Evolutionary conservation across 768 basidiomycete species (phyloP).

Genomic region (Tulasnella sp.): DNA sequence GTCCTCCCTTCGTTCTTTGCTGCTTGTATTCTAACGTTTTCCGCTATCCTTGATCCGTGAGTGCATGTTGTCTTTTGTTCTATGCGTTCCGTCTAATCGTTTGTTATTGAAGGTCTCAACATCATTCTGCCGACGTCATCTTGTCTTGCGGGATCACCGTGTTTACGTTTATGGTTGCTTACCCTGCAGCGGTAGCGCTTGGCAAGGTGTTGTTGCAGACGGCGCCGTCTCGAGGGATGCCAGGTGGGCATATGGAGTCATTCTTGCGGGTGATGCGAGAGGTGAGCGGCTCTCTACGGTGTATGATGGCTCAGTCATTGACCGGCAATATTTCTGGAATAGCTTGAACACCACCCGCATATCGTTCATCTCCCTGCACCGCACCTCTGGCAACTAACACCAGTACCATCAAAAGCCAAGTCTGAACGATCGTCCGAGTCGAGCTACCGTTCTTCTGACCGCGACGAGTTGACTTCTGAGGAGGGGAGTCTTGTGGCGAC

Average conservation of each 20-base stretch:
- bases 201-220: slow-evolving; percentile 88
- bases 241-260: slow-evolving; percentile 65
- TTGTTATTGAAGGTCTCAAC: slow-evolving; percentile 38
- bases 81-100: background rate
- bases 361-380: slow-evolving; percentile 77
- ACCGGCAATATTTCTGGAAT: background rate
- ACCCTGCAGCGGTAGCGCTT: slow-evolving; percentile 72
- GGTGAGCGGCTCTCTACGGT: slow-evolving; percentile 37
- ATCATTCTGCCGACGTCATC: slow-evolving; percentile 72
- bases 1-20: slow-evolving; percentile 9
- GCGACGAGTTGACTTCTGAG: slow-evolving; percentile 17
- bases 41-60: slow-evolving; percentile 5
- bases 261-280: slow-evolving; percentile 78
- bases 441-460: slow-evolving; percentile 6
- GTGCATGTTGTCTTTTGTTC: background rate
- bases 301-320: background rate
- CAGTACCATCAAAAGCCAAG: slow-evolving; percentile 30
- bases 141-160: slow-evolving; percentile 69
- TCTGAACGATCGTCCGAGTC: slow-evolving; percentile 1
- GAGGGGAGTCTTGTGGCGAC: slow-evolving; percentile 52
- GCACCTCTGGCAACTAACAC: slow-evolving; percentile 80
- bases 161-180: slow-evolving; percentile 75
- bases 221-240: slow-evolving; percentile 55
- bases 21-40: background rate
- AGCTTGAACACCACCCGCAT: slow-evolving; percentile 80